Percentiles rank a stretch among this genome's conserved stretches.
Evolutionary conservation across 345 rosid species (phyloP).

Genomic region (Nephelium lappaceum): DNA sequence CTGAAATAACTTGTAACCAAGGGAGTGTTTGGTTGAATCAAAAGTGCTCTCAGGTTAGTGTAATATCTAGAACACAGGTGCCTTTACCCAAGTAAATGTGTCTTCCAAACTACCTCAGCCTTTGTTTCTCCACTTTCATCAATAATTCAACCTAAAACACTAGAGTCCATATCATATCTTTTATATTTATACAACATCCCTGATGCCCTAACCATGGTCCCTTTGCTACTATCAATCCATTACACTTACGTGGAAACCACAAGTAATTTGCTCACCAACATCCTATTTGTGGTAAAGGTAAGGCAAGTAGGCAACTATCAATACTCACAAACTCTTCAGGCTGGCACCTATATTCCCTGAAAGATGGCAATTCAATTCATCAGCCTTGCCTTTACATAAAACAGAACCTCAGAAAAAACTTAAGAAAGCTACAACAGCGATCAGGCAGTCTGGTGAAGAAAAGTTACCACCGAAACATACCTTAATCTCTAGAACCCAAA

Average conservation of each 20-base stretch:
- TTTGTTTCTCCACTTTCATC: conserved; percentile 1
- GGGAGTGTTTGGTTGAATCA: neutral
- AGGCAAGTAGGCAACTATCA: neutral
- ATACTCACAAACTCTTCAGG: neutral
- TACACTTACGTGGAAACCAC: neutral
- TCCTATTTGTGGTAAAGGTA: neutral
- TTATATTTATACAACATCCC: neutral
- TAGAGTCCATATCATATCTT: neutral
- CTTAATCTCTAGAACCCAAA: neutral
- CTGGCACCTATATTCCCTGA: neutral
- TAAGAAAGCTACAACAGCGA: neutral
- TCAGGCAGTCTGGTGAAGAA: neutral
- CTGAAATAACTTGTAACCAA: neutral
- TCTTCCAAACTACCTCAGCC: neutral
- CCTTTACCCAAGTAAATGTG: neutral
- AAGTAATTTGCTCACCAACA: neutral
- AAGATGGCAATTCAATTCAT: conserved; percentile 1
- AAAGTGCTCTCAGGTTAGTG: neutral
- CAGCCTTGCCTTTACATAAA: neutral
- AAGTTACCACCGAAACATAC: neutral
- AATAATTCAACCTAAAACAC: neutral
- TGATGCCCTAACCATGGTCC: neutral
- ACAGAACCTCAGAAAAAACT: neutral
- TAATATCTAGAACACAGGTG: neutral
- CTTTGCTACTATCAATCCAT: neutral